phyloP scores from a whole-genome alignment of 2,329 filamentous ascomycete genomes.

The Xylaria sp. region DNA sequence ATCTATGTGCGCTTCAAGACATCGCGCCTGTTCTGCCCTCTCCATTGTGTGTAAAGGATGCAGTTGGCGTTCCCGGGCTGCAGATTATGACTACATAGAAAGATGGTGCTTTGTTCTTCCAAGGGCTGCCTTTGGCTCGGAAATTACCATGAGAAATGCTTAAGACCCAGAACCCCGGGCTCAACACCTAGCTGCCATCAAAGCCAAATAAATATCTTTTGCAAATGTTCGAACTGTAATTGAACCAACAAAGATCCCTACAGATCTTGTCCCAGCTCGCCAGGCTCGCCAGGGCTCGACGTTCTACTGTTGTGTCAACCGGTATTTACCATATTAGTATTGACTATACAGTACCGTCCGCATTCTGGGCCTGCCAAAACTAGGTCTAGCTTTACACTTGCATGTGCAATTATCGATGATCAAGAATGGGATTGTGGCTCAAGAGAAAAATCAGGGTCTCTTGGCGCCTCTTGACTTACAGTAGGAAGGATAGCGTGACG shows the following conservation, averaged over 20 bases:
- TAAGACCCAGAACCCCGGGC: neutral
- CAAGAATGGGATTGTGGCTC: conserved; percentile 10
- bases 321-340: too few relatives aligned
- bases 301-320: too few relatives aligned
- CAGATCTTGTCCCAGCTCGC: too few relatives aligned
- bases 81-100: neutral
- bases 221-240: too few relatives aligned
- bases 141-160: neutral
- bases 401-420: neutral
- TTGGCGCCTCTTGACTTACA: conserved; percentile 7
- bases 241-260: too few relatives aligned
- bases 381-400: neutral
- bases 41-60: neutral
- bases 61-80: neutral
- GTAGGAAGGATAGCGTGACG: conserved; percentile 26
- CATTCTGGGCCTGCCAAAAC: too few relatives aligned
- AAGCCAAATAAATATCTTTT: too few relatives aligned
- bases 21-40: neutral
- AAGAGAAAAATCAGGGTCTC: conserved; percentile 14
- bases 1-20: neutral
- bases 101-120: neutral
- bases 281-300: too few relatives aligned
- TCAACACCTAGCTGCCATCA: neutral
- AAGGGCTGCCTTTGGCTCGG: neutral
- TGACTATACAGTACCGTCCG: too few relatives aligned